Evolutionary conservation across 1,284 basidiomycete species (phyloP), one percentile per base, ranked within the genome.

Genomic region (Ganoderma sinense): DNA sequence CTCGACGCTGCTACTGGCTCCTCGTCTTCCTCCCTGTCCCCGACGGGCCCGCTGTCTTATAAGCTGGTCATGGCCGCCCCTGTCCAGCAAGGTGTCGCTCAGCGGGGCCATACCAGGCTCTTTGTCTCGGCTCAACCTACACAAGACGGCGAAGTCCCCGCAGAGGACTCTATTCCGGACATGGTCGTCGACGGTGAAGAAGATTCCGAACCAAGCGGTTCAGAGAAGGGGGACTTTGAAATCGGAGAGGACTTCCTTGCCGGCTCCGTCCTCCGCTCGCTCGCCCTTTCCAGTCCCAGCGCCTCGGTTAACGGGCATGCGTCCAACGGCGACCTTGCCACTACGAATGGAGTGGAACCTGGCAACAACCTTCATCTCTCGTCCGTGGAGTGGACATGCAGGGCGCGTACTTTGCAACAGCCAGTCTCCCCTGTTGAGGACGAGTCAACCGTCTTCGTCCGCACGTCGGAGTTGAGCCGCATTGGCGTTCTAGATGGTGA

Each of bases 231-330:
- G 26, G 74, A 77, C 31, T 68, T 74, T 39, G 78, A 83, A 56
- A 94, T 95, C 63, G 88, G 88, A 75, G 91, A 95, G 76, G 85
- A 82, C 23, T 95, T 95, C 78, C 84, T 95, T 45, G 89, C 88
- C 0, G 83, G 81, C 68, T 85, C 88, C 29, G 78, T 89, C 3
- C 70, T 80, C 11, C 71, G 73, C 53, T 71, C 71, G 0, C 51
- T 73, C 31, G 55, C 31, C 62, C 69, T 65, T 64, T 36, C 67
- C 41, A 48, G 43, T 55, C 66, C 40, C 41, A 68, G 66, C 23
- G 61, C 67, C 1, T 65, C 72, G n/a, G 20, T 65, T 1, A 67
- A 69, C 13, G 72, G 70, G 2, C 62, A 40, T 51, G 36, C 16
- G 1, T 36, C 58, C 31, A 71, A 73, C 33, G 72, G 70, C n/a